Evolutionary conservation across 1,284 basidiomycete species (phyloP).

Genomic region (Moesziomyces parantarcticus): DNA sequence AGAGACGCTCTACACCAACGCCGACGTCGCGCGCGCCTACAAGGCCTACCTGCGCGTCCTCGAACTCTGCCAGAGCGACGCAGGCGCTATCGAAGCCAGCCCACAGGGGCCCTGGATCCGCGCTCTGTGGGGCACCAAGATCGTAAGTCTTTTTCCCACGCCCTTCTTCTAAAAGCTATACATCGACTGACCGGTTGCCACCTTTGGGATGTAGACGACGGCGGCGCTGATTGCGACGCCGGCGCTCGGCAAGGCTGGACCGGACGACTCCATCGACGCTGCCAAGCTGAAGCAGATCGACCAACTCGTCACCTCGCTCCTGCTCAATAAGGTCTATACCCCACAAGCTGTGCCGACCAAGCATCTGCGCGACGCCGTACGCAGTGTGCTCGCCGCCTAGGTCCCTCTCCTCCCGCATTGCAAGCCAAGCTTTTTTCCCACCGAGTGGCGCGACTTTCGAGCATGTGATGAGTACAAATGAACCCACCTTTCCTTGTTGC

Average conservation of each 20-base stretch:
- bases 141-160: constrained; percentile 35
- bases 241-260: background rate
- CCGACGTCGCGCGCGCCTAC: constrained; percentile 71
- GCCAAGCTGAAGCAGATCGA: constrained; percentile 52
- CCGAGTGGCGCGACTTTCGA: too few species aligned
- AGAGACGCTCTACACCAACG: constrained; percentile 84
- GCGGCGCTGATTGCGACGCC: constrained; percentile 26
- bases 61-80: constrained; percentile 54
- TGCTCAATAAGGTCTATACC: constrained; percentile 57
- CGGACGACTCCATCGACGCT: constrained; percentile 23
- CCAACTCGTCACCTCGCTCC: constrained; percentile 48
- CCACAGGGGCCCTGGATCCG: constrained; percentile 57
- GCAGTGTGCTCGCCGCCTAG: constrained; percentile 17
- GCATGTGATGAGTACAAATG: too few species aligned
- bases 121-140: constrained; percentile 64
- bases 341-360: constrained; percentile 15
- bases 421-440: background rate
- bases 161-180: too few species aligned
- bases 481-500: too few species aligned
- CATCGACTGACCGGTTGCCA: too few species aligned
- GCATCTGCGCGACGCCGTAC: constrained; percentile 18
- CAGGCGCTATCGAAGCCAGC: constrained; percentile 3
- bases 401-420: background rate
- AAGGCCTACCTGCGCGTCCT: constrained; percentile 62
- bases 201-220: constrained; percentile 4